phyloP scores from a whole-genome alignment of 2,329 filamentous ascomycete genomes.

The Basipetospora chlamydospora region DNA sequence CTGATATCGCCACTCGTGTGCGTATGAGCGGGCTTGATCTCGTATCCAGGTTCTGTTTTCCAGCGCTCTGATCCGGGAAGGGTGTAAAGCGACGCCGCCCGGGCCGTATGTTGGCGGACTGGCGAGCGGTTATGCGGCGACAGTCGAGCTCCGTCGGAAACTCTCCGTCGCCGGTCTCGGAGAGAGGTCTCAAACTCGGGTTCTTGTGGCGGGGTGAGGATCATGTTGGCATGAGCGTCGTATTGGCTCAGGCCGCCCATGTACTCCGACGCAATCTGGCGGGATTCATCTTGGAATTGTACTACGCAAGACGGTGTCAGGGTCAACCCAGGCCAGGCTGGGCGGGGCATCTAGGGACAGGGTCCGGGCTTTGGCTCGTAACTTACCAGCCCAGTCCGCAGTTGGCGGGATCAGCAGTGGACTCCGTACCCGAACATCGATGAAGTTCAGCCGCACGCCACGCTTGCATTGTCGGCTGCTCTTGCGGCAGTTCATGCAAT shows the following conservation, averaged over 20 bases:
- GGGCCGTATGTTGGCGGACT: too few relatives aligned
- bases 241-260: conserved; percentile 65
- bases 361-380: too few relatives aligned
- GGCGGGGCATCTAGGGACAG: too few relatives aligned
- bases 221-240: conserved; percentile 20
- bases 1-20: too few relatives aligned
- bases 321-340: too few relatives aligned
- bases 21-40: too few relatives aligned
- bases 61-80: too few relatives aligned
- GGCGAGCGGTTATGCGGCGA: too few relatives aligned
- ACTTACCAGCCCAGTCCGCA: conserved; percentile 48
- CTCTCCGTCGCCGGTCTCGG: conserved; percentile 10
- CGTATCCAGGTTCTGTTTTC: too few relatives aligned
- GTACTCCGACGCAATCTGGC: conserved; percentile 83
- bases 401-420: conserved; percentile 49
- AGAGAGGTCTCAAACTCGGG: not conserved
- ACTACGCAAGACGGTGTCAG: conserved; percentile 27
- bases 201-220: not conserved
- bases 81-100: too few relatives aligned
- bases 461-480: conserved; percentile 75
- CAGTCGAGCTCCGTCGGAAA: too few relatives aligned
- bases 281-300: conserved; percentile 75
- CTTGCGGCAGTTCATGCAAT: conserved; percentile 70
- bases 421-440: conserved; percentile 61
- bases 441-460: conserved; percentile 79